These are phyloP conservation scores for Osmanthus fragrans DNA, from an alignment of 257 asterid genomes.

Conservation along the genomic window DNA sequence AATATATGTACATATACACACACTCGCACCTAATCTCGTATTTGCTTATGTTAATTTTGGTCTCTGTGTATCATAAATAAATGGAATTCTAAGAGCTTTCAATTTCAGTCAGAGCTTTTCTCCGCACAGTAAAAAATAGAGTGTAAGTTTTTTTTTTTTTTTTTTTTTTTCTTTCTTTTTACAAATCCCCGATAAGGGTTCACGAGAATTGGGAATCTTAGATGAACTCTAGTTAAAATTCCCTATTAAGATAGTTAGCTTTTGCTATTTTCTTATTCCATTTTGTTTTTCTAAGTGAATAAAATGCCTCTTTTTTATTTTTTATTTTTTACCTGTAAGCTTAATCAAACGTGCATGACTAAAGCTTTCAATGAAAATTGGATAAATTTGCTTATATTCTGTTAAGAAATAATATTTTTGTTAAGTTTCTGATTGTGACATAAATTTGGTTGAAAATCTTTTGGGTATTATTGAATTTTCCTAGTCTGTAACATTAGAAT, in stretches of 20 bases:
- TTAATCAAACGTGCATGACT: neutral
- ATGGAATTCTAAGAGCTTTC: slow-evolving; percentile 25
- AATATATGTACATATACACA: no score
- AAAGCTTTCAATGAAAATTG: neutral
- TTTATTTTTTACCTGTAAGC: neutral
- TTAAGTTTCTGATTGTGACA: neutral
- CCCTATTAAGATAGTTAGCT: neutral
- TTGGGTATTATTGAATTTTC: neutral
- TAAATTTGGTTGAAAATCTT: neutral
- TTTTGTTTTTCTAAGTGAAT: neutral
- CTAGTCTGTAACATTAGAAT: neutral
- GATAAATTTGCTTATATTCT: neutral
- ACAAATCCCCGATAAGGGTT: slow-evolving; percentile 23
- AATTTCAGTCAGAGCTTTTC: no score
- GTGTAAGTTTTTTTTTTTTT: slow-evolving; percentile 16
- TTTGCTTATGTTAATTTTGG: neutral
- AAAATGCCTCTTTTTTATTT: neutral
- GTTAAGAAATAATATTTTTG: neutral
- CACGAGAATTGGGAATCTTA: slow-evolving; percentile 5
- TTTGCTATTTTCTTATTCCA: neutral
- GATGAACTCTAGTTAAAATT: neutral
- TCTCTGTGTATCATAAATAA: slow-evolving; percentile 1
- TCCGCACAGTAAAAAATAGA: neutral
- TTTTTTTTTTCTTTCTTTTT: neutral
- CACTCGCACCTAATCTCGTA: neutral